Evolutionary conservation across 495 filamentous ascomycete species (phyloP), one percentile per base, ranked within the genome.

Genomic region (Tricharina praecox): DNA sequence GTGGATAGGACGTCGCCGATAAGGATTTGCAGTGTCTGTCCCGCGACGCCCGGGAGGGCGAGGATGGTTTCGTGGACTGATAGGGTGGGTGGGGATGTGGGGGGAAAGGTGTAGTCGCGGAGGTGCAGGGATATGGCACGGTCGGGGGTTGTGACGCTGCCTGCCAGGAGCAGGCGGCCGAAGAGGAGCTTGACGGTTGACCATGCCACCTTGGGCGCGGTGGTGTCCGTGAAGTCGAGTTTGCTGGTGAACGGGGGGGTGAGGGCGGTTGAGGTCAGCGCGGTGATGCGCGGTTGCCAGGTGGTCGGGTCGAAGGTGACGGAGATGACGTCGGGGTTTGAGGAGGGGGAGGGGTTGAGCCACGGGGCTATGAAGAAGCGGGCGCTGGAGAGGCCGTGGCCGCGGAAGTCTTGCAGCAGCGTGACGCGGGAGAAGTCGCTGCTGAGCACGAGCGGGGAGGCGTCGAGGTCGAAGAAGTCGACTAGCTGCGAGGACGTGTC

Each of bases 291-390:
- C 10, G 40, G 40, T 11, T 24, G 19, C 9, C 7, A 26, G 7
- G 19, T 43, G 1, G 2, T 11, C 13, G 1, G 3, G 23, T 3
- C 3, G 21, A 43, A 43, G 40, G 40, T 43, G 2, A 43, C 40
- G 40, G 40, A 11, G 40, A 43, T 43, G 3, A 43, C 26, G 23
- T 43, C 23, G n/a, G n/a, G n/a, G n/a, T n/a, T n/a, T n/a, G n/a
- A n/a, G 3, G 40, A 11, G 13, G 11, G 9, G 11, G 19, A 25
- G 21, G 40, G 1, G 13, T 2, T 13, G 3, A 20, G 3, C 40
- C 40, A 43, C 2, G 40, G 23, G 20, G 19, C 20, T 5, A 43
- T 13, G 23, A 43, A 25, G 24, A 16, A 43, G 3, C 40, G 40
- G 24, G 23, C 40, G 24, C 3, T 3, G 20, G 40, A 25, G 18